A percentile compares a stretch with the other conserved stretches of the same genome.
phyloP scores from a whole-genome alignment of 2,329 filamentous ascomycete genomes.

The Colletotrichum siamense region DNA sequence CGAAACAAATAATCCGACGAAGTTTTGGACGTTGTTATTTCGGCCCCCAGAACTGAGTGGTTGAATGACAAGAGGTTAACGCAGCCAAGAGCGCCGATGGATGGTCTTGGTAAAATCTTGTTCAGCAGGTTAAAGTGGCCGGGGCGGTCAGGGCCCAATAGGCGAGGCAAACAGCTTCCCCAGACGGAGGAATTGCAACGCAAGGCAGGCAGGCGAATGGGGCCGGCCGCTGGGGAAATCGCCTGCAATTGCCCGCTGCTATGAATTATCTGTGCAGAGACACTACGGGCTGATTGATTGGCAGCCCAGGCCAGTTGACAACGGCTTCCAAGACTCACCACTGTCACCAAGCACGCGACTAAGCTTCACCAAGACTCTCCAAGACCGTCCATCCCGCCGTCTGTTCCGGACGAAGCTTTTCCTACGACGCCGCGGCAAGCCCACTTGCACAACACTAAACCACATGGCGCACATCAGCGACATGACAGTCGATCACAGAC shows the following conservation, averaged over 20 bases:
- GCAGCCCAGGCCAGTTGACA: background rate
- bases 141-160: background rate
- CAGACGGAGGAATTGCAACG: background rate
- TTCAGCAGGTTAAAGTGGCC: background rate
- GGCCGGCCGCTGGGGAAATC: background rate
- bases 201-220: background rate
- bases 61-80: background rate
- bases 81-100: slow-evolving; percentile 8
- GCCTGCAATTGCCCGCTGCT: background rate
- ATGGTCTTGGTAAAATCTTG: slow-evolving; percentile 16
- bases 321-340: background rate
- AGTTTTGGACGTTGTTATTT: background rate
- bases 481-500: background rate
- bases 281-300: background rate
- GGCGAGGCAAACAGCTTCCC: background rate
- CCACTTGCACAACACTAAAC: background rate
- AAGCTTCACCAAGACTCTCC: background rate
- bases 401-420: slow-evolving; percentile 10
- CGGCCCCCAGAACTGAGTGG: background rate
- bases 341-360: background rate
- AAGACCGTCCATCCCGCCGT: slow-evolving; percentile 12
- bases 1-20: background rate
- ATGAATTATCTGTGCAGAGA: background rate
- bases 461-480: slow-evolving; percentile 3
- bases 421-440: background rate